Conservation (phyloP, 768 basidiomycete genomes). For the Mycena venus region DNA sequence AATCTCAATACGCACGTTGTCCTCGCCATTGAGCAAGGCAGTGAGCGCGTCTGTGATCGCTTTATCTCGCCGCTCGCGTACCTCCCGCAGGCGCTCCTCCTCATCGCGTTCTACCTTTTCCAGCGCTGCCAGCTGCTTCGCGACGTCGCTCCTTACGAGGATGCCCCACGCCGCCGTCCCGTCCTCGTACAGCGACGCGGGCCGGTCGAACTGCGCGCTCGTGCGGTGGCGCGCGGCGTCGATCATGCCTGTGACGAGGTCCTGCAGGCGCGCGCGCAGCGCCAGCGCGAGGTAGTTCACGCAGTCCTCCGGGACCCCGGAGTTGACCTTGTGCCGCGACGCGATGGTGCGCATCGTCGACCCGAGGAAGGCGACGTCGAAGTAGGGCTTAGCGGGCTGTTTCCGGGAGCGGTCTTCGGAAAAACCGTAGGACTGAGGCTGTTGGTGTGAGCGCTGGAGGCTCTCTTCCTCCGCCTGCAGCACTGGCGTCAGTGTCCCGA, state of each 20-base stretch:
- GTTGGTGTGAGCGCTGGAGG: constrained; percentile 75
- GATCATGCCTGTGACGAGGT: constrained; percentile 77
- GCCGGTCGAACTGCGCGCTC: constrained; percentile 75
- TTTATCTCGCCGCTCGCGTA: constrained; percentile 77
- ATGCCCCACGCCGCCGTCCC: constrained; percentile 87
- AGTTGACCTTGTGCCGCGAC: constrained; percentile 73
- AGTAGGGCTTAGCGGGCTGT: constrained; percentile 76
- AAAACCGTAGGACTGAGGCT: constrained; percentile 71
- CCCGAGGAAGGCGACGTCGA: constrained; percentile 76
- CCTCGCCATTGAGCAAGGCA: constrained; percentile 62
- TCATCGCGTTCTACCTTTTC: constrained; percentile 89
- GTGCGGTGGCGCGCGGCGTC: constrained; percentile 76
- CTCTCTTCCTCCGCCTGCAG: constrained; percentile 88
- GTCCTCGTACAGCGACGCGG: constrained; percentile 75
- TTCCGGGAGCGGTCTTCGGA: constrained; percentile 87
- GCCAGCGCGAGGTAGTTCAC: constrained; percentile 87
- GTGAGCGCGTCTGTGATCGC: constrained; percentile 79
- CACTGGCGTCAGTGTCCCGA: too few relatives aligned
- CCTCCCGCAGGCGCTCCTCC: constrained; percentile 77
- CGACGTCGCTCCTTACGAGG: constrained; percentile 79
- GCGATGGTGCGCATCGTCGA: constrained; percentile 79
- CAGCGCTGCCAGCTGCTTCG: constrained; percentile 80
- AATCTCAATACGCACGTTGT: constrained; percentile 43
- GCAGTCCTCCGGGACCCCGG: constrained; percentile 72
- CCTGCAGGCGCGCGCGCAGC: constrained; percentile 80